A percentile compares a stretch with the other conserved stretches of the same genome.
These are phyloP conservation scores for Tetradesmus obliquus DNA, from an alignment of 139 green algal species.

Conservation along the genomic window DNA sequence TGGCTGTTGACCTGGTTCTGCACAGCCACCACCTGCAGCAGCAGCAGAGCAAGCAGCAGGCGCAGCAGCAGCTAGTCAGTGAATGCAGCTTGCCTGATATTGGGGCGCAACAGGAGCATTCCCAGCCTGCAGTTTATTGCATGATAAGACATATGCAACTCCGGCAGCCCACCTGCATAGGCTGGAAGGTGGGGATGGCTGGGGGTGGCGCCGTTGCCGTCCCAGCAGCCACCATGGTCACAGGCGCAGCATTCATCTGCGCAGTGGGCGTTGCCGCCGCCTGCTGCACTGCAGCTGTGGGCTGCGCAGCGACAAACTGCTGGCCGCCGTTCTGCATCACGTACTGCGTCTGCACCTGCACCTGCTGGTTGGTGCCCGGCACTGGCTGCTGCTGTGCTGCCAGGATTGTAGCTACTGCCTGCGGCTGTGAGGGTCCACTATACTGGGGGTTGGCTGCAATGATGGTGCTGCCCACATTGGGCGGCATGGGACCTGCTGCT, in stretches of 20 bases:
- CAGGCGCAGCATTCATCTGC: neutral
- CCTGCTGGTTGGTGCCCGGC: neutral
- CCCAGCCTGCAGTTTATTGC: too few species aligned
- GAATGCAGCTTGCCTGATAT: too few species aligned
- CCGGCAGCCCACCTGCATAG: neutral
- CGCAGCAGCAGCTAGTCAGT: neutral
- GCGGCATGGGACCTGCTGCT: neutral
- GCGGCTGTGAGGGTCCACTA: neutral
- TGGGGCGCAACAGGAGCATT: too few species aligned
- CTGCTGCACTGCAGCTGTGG: neutral
- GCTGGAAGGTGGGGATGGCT: conserved; percentile 10
- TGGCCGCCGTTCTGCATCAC: neutral
- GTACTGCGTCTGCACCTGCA: neutral
- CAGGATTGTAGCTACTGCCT: neutral
- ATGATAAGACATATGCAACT: neutral
- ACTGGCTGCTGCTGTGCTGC: neutral
- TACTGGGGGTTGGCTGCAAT: neutral
- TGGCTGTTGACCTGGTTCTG: conserved; percentile 27
- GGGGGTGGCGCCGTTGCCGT: neutral
- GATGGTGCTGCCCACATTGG: neutral
- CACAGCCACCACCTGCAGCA: conserved; percentile 15
- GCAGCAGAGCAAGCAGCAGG: neutral
- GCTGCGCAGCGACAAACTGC: neutral
- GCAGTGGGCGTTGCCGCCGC: neutral
- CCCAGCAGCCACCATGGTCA: neutral